phyloP scores from a whole-genome alignment of 1,139 yeast species.

The Suhomyces yuchorum region DNA sequence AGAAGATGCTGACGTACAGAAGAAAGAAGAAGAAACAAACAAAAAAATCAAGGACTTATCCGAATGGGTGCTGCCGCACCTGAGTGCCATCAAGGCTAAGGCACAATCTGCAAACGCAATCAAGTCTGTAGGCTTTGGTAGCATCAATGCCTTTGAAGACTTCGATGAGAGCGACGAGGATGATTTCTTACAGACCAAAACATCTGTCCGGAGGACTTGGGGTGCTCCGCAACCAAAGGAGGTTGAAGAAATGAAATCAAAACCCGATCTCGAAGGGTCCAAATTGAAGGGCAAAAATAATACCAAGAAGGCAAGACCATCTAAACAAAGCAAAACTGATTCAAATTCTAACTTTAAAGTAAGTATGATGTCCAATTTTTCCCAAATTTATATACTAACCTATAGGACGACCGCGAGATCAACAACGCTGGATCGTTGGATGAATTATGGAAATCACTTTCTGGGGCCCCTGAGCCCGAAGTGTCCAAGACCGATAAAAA shows the following conservation, averaged over 20 bases:
- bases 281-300: conserved; percentile 12
- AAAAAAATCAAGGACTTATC: conserved; percentile 55
- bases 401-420: conserved; percentile 5
- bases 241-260: conserved; percentile 5
- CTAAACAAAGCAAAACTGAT: neutral
- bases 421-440: conserved; percentile 23
- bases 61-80: conserved; percentile 58
- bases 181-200: conserved; percentile 1
- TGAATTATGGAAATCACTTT: conserved; percentile 31
- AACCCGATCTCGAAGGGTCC: conserved; percentile 16
- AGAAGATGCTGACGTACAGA: conserved; percentile 22
- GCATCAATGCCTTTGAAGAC: conserved; percentile 29
- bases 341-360: neutral
- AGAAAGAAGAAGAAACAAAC: conserved; percentile 35
- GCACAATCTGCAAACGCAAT: conserved; percentile 26
- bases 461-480: conserved; percentile 19
- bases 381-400: conserved; percentile 1
- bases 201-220: conserved; percentile 14
- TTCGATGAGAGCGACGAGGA: conserved; percentile 7
- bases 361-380: neutral
- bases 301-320: conserved; percentile 2
- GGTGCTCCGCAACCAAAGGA: conserved; percentile 11
- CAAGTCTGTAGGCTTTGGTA: conserved; percentile 51
- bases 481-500: conserved; percentile 5
- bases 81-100: conserved; percentile 26